Evolutionary conservation across 768 basidiomycete genomes (phyloP).

Genomic region (Xanthoconium stramineum): DNA sequence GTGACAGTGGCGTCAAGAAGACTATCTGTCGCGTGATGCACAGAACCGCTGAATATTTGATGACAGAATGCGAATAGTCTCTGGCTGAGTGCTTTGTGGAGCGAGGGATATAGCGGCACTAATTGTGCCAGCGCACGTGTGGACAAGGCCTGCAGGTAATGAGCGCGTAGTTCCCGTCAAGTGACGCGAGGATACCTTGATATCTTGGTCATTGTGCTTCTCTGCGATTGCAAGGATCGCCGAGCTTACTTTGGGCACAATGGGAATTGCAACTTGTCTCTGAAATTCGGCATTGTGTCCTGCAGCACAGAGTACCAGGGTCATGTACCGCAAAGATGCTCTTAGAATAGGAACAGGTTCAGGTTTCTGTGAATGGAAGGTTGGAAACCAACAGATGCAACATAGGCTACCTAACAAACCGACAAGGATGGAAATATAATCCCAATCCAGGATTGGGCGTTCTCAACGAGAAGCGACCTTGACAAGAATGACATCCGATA

Average conservation of each 20-base stretch:
- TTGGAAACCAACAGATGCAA: conserved; percentile 11
- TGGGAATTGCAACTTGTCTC: conserved; percentile 70
- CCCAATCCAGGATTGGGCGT: conserved; percentile 69
- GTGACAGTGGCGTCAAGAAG: conserved; percentile 47
- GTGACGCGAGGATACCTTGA: conserved; percentile 44
- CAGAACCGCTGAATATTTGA: conserved; percentile 53
- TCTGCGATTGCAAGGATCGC: conserved; percentile 57
- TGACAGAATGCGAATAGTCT: conserved; percentile 53
- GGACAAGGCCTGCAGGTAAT: conserved; percentile 40
- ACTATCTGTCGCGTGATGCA: conserved; percentile 39
- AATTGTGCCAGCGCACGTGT: conserved; percentile 52
- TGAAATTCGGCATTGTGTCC: conserved; percentile 74
- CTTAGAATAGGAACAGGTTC: conserved; percentile 60
- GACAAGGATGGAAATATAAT: conserved; percentile 61
- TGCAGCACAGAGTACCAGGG: conserved; percentile 58
- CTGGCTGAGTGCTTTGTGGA: conserved; percentile 54
- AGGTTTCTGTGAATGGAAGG: conserved; percentile 50
- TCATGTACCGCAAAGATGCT: conserved; percentile 62
- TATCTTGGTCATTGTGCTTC: conserved; percentile 44
- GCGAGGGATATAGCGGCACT: conserved; percentile 62
- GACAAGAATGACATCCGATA: conserved; percentile 61
- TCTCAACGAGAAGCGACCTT: conserved; percentile 60
- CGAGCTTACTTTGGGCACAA: conserved; percentile 65
- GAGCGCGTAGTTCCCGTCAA: background rate
- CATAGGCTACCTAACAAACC: conserved; percentile 47